These are phyloP conservation scores for Alternaria arbusti DNA, from an alignment of 2,329 filamentous ascomycete genomes.

Conservation along the genomic window DNA sequence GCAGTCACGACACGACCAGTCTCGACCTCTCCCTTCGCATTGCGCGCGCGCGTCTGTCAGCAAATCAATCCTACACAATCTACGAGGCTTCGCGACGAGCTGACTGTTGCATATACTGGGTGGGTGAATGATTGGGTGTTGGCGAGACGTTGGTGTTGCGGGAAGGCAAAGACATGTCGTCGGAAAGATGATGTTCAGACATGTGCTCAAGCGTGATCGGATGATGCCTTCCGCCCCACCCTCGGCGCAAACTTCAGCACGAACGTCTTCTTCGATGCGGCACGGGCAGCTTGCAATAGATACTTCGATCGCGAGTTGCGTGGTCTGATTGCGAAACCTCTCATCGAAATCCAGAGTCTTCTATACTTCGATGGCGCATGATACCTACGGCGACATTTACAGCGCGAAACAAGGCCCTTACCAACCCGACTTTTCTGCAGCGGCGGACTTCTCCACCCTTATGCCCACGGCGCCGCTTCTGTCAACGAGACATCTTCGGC, in stretches of 20 bases:
- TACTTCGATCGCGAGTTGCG: neutral
- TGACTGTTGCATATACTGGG: neutral
- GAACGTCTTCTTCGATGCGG: neutral
- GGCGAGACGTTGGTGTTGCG: neutral
- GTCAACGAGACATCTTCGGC: neutral
- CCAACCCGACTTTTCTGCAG: neutral
- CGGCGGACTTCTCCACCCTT: neutral
- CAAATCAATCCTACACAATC: neutral
- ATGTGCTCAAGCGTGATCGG: neutral
- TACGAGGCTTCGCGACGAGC: neutral
- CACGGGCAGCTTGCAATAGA: neutral
- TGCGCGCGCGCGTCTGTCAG: neutral
- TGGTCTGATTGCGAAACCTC: neutral
- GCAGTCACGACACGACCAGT: neutral
- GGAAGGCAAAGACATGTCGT: neutral
- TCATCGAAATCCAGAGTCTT: neutral
- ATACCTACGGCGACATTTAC: neutral
- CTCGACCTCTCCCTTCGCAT: neutral
- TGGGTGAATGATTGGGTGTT: neutral
- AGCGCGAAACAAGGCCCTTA: neutral
- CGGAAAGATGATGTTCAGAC: neutral
- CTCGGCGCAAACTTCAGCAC: neutral
- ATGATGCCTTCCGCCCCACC: neutral
- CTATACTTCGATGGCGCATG: neutral
- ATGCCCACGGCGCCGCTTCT: neutral